Evolutionary conservation across 108 stramenopile species (phyloP).

Genomic region (Skeletonema tropicum): DNA sequence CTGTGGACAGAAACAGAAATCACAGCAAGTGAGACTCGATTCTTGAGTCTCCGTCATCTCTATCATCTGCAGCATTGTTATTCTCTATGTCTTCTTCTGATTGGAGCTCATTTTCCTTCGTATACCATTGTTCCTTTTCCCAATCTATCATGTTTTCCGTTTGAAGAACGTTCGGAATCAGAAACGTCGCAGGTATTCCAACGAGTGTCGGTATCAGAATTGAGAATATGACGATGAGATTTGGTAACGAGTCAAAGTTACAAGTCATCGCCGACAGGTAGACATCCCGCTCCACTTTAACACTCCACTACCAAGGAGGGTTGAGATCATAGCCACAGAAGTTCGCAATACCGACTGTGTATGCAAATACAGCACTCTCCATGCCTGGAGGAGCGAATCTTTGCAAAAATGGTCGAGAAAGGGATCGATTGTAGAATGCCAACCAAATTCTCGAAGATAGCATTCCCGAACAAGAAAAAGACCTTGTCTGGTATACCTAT

Average conservation of each 20-base stretch:
- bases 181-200: slow-evolving; percentile 40
- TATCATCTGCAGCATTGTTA: neutral
- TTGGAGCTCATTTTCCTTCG: neutral
- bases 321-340: slow-evolving; percentile 44
- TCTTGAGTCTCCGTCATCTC: slow-evolving; percentile 9
- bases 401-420: slow-evolving; percentile 37
- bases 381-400: slow-evolving; percentile 46
- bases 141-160: slow-evolving; percentile 46
- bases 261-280: slow-evolving; percentile 53
- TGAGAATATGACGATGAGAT: slow-evolving; percentile 41
- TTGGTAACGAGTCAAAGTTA: slow-evolving; percentile 31
- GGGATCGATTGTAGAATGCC: slow-evolving; percentile 27
- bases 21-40: slow-evolving; percentile 16
- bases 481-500: slow-evolving; percentile 50
- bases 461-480: slow-evolving; percentile 49
- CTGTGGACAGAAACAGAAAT: neutral
- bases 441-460: slow-evolving; percentile 46
- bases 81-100: neutral
- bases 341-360: slow-evolving; percentile 48
- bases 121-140: slow-evolving; percentile 41
- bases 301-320: slow-evolving; percentile 47
- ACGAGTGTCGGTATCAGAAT: slow-evolving; percentile 35
- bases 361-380: slow-evolving; percentile 54
- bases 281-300: slow-evolving; percentile 50
- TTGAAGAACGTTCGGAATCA: slow-evolving; percentile 45